Conservation (phyloP, 2,329 filamentous ascomycete species). For the Talaromyces marneffei region DNA sequence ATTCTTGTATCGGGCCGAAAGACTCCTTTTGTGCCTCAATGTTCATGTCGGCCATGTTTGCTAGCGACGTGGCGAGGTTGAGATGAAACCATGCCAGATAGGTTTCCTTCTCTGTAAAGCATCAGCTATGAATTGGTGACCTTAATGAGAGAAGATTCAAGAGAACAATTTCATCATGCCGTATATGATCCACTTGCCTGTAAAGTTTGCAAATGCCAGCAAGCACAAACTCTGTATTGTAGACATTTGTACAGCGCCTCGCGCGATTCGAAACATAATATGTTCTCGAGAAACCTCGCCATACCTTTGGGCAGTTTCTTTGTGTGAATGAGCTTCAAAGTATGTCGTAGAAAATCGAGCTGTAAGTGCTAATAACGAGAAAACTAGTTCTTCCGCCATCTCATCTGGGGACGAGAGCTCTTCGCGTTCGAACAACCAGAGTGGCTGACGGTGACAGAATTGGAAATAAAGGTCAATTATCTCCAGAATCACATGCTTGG, state of each 20-base stretch:
- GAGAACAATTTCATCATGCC: not conserved
- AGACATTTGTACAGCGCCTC: slow-evolving; percentile 17
- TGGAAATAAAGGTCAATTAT: slow-evolving; percentile 18
- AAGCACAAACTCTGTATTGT: slow-evolving; percentile 23
- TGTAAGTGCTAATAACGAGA: slow-evolving; percentile 18
- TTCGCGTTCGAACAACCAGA: slow-evolving; percentile 21
- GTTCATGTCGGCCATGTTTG: slow-evolving; percentile 9
- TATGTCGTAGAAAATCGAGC: slow-evolving; percentile 17
- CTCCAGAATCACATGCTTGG: slow-evolving; percentile 12
- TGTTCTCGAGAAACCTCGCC: slow-evolving; percentile 16
- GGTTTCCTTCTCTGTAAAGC: slow-evolving; percentile 3
- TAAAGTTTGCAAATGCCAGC: slow-evolving; percentile 19
- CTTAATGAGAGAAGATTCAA: not conserved
- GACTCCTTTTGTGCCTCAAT: not conserved
- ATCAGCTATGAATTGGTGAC: not conserved
- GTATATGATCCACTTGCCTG: slow-evolving; percentile 9
- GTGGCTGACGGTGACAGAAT: slow-evolving; percentile 21
- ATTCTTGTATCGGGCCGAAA: not conserved
- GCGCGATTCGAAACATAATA: slow-evolving; percentile 20
- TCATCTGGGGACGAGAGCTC: slow-evolving; percentile 15
- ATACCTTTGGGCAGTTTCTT: slow-evolving; percentile 16
- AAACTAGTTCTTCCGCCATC: slow-evolving; percentile 17
- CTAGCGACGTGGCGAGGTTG: slow-evolving; percentile 12
- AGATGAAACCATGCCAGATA: slow-evolving; percentile 14
- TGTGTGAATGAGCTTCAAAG: slow-evolving; percentile 11